These are phyloP conservation scores for Malus fusca DNA, from an alignment of 306 rosid species.

Conservation along the genomic window DNA sequence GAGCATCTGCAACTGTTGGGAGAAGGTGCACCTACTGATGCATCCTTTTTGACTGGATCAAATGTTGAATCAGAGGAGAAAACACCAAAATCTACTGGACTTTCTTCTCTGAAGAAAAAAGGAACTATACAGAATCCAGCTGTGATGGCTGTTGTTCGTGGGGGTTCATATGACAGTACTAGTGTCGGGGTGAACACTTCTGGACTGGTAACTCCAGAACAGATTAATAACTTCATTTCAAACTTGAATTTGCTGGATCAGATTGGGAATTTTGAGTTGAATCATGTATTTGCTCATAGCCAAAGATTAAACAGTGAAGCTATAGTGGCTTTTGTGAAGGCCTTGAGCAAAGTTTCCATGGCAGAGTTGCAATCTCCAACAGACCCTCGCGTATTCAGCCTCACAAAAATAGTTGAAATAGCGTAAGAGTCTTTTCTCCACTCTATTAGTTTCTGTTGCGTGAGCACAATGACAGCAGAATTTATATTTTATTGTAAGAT, in stretches of 20 bases:
- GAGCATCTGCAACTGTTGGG: constrained; percentile 95
- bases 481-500: not conserved
- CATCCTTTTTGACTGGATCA: constrained; percentile 69
- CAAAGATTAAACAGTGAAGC: constrained; percentile 98
- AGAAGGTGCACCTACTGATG: constrained; percentile 96
- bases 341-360: constrained; percentile 89
- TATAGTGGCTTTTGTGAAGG: constrained; percentile 93
- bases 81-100: constrained; percentile 43
- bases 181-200: constrained; percentile 61
- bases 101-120: constrained; percentile 70
- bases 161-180: constrained; percentile 96
- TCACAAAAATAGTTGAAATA: constrained; percentile 91
- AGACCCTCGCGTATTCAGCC: constrained; percentile 99
- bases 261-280: constrained; percentile 92
- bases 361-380: constrained; percentile 97
- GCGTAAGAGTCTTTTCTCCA: constrained; percentile 60
- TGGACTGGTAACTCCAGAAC: constrained; percentile 81
- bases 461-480: not conserved
- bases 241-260: constrained; percentile 94
- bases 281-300: constrained; percentile 97
- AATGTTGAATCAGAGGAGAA: constrained; percentile 69
- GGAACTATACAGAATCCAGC: constrained; percentile 93
- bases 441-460: not conserved
- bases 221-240: constrained; percentile 75
- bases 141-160: constrained; percentile 93